Evolutionary conservation across 192 early-diverging fungal genomes (phyloP).

Genomic region (Chytriomyces sp.): DNA sequence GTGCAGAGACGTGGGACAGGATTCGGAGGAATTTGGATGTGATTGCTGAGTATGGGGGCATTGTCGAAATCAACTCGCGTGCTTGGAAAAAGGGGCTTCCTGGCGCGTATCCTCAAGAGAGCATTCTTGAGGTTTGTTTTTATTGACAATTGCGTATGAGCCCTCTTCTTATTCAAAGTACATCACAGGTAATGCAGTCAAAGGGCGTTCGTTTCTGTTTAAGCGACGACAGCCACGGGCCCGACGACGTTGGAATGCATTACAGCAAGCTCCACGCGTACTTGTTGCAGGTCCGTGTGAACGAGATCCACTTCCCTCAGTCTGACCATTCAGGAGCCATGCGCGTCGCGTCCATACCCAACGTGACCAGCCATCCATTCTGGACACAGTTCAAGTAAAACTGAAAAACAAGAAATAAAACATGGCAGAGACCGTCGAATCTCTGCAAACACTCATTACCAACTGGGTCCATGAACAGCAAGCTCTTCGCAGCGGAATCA

Average conservation of each 20-base stretch:
- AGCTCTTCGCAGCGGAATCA: neutral
- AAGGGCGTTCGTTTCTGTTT: conserved; percentile 79
- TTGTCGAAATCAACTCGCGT: conserved; percentile 93
- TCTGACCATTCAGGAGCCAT: neutral
- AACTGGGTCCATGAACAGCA: neutral
- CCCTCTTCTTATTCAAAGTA: conserved; percentile 4
- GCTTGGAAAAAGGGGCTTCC: conserved; percentile 89
- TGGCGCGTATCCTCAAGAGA: conserved; percentile 86
- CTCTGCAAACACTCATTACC: neutral
- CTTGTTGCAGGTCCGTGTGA: conserved; percentile 64
- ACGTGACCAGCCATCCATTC: conserved; percentile 8
- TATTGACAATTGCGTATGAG: neutral
- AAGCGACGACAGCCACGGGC: conserved; percentile 94
- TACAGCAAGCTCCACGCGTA: conserved; percentile 78
- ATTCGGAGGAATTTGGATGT: conserved; percentile 80
- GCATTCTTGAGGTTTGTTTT: conserved; percentile 74
- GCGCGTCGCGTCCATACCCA: neutral
- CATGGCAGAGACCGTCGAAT: neutral
- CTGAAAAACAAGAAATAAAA: no score
- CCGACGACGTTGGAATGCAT: conserved; percentile 82
- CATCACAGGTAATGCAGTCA: conserved; percentile 60
- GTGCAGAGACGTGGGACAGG: conserved; percentile 54
- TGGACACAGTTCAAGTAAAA: conserved; percentile 17
- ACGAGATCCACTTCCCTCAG: conserved; percentile 10
- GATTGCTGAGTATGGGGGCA: conserved; percentile 77